Conservation (phyloP, 352 stramenopile genomes). For the Blastocystis hominis region DNA sequence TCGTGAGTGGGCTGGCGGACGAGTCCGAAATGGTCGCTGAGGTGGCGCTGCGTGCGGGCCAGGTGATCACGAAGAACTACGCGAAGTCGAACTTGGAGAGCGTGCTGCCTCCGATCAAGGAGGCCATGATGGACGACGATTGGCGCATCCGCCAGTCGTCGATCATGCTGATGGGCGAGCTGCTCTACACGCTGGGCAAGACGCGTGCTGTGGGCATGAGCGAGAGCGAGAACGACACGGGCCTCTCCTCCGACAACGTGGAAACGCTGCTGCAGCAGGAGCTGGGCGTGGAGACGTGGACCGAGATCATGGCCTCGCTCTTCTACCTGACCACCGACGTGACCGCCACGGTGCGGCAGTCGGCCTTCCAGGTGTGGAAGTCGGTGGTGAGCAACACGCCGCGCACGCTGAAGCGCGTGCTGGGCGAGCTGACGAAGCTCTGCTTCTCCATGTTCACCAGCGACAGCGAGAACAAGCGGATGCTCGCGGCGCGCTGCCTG, state of each 20-base stretch:
- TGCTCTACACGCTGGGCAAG: slow-evolving; percentile 79
- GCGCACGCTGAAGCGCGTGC: slow-evolving; percentile 87
- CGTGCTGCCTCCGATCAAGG: slow-evolving; percentile 87
- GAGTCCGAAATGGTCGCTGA: slow-evolving; percentile 93
- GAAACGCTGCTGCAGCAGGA: slow-evolving; percentile 25
- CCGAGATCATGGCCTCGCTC: slow-evolving; percentile 86
- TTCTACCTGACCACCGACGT: slow-evolving; percentile 96
- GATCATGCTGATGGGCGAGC: slow-evolving; percentile 83
- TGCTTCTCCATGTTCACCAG: slow-evolving; percentile 87
- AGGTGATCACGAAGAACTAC: slow-evolving; percentile 91
- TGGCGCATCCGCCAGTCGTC: slow-evolving; percentile 95
- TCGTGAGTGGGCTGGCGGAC: slow-evolving; percentile 91
- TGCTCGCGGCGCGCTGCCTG: slow-evolving; percentile 80
- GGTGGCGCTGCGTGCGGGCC: slow-evolving; percentile 86
- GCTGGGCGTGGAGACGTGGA: slow-evolving; percentile 82
- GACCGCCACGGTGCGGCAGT: slow-evolving; percentile 85
- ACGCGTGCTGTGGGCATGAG: slow-evolving; percentile 77
- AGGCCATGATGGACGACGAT: slow-evolving; percentile 88
- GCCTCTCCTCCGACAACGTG: background rate
- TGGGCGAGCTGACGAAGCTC: slow-evolving; percentile 84
- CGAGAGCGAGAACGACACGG: slow-evolving; percentile 61
- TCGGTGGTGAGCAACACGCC: slow-evolving; percentile 93
- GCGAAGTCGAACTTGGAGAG: slow-evolving; percentile 88
- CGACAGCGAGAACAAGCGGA: slow-evolving; percentile 76
- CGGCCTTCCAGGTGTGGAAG: slow-evolving; percentile 95